Evolutionary conservation across 495 filamentous ascomycete genomes (phyloP).

Genomic region (Penicillium argentinense): DNA sequence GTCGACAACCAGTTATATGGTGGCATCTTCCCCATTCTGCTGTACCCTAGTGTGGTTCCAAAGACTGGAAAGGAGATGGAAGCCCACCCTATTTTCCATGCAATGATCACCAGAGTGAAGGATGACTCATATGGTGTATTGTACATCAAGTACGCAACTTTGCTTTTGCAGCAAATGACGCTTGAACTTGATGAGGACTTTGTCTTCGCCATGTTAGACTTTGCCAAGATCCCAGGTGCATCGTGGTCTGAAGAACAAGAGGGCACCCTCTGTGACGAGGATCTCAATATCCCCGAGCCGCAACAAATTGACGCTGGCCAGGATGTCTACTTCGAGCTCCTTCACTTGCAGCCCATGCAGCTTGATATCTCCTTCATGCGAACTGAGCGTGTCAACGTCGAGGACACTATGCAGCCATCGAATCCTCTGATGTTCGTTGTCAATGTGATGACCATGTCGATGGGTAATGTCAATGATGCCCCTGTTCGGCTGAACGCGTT

Average conservation of each 20-base stretch:
- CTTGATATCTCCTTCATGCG: conserved; percentile 95
- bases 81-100: conserved; percentile 89
- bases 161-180: conserved; percentile 96
- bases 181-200: conserved; percentile 98
- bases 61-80: conserved; percentile 98
- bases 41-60: conserved; percentile 98
- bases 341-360: conserved; percentile 98
- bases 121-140: conserved; percentile 97
- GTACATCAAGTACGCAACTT: conserved; percentile 96
- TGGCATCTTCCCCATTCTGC: conserved; percentile 94
- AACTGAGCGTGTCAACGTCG: conserved; percentile 93
- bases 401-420: conserved; percentile 79
- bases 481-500: conserved; percentile 89
- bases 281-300: conserved; percentile 88
- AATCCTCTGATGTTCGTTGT: conserved; percentile 98
- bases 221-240: conserved; percentile 91
- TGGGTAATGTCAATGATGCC: conserved; percentile 97
- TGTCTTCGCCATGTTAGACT: conserved; percentile 92
- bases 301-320: conserved; percentile 77
- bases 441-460: conserved; percentile 98
- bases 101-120: conserved; percentile 90
- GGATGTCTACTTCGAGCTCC: conserved; percentile 95
- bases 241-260: conserved; percentile 82
- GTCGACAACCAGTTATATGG: conserved; percentile 99
- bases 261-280: conserved; percentile 85